Base-by-base conservation (phyloP, 495 filamentous ascomycete genomes). In the Clohesyomyces aquaticus region DNA sequence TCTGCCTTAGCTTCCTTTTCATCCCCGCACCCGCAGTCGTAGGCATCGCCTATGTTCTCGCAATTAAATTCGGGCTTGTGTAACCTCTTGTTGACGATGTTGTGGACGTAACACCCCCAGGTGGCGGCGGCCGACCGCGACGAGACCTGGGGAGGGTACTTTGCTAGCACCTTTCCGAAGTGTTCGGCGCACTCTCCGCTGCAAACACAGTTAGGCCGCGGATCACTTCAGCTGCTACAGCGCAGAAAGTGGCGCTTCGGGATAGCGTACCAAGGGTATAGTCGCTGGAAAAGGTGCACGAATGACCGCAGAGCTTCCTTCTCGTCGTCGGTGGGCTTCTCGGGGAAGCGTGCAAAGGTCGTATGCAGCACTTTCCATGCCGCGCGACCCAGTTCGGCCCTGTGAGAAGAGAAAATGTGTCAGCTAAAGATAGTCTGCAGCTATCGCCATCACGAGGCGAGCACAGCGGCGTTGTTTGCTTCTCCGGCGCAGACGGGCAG, bases 341-440 rank as follows among this genome's bases (percentile, higher is more conserved):
- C 89, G 42, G 94, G 95, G 77, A 93, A 98, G 56, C 92, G 87
- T 35, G 91, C 88, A 83, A 98, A 91, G 74, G 91, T 94, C 0
- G 95, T 98, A 76, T 98, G 94, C 71, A 98, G 85, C 67, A 96
- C 85, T 71, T 93, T 91, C 93, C 91, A 96, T 21, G 89, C 86
- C 25, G 91, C 87, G 67, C 90, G 88, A 61, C 93, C 93, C 18
- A 96, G 82, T 77, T 96, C 91, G 51, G 90, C 93, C 77, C 89
- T 93, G 68, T 18, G 19, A 65, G 41, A 55, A 19, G 18, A 8
- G 26, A 52, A 9, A 19, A 21, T 49, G n/a, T n/a, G 51, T 66
- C 43, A 66, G 63, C 50, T 49, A 65, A 47, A 61, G 18, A 22
- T 57, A 42, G 8, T 55, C 22, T 1, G 32, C 28, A 61, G 32